Conservation (phyloP, 176 grass and related monocot species). For the Echinochloa phyllopogon region DNA sequence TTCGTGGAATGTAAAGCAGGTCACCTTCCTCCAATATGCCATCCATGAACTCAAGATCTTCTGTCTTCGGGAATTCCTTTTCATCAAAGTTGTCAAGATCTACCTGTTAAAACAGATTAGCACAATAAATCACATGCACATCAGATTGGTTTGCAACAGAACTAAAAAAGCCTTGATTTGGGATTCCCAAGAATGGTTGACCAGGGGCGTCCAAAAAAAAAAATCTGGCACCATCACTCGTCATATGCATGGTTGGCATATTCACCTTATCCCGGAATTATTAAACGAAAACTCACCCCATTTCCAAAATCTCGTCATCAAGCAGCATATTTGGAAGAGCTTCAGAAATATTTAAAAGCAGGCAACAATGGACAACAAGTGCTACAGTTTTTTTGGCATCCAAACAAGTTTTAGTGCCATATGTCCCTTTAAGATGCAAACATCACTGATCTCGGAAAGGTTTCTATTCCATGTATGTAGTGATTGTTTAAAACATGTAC, state of each 20-base stretch:
- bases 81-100: constrained; percentile 82
- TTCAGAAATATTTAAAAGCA: not conserved
- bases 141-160: constrained; percentile 20
- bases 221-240: not conserved
- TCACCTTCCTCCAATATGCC: constrained; percentile 91
- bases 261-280: not conserved
- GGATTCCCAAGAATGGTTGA: not conserved
- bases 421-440: constrained; percentile 4
- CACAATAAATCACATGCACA: constrained; percentile 13
- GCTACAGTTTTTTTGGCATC: not conserved
- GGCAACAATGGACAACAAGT: not conserved
- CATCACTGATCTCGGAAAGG: not conserved
- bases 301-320: not conserved
- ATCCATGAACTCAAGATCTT: constrained; percentile 77
- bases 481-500: constrained; percentile 14
- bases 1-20: constrained; percentile 93
- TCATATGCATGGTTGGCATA: constrained; percentile 1
- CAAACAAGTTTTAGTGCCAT: constrained; percentile 12
- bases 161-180: constrained; percentile 12
- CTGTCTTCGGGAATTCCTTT: constrained; percentile 55
- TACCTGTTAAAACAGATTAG: constrained; percentile 63
- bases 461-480: not conserved
- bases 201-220: constrained; percentile 1
- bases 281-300: not conserved
- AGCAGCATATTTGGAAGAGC: not conserved